Percentiles rank a stretch among this genome's conserved stretches.
Evolutionary conservation across 148 eudicot genomes (phyloP).

Genomic region (Diospyros lotus): DNA sequence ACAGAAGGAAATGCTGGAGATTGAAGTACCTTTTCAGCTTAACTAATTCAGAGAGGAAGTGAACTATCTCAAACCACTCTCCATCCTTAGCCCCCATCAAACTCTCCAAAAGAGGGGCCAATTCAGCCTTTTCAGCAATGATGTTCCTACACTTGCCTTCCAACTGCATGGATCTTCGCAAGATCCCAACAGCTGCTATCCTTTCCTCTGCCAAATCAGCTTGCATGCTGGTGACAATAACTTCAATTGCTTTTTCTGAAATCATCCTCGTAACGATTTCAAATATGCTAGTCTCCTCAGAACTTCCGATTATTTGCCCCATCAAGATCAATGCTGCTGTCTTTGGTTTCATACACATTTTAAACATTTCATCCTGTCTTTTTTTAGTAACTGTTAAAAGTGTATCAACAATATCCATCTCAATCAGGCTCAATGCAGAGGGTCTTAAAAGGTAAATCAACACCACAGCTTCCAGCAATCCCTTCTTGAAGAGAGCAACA

Average conservation of each 20-base stretch:
- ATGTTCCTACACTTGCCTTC: constrained; percentile 42
- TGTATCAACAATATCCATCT: constrained; percentile 31
- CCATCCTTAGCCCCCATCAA: constrained; percentile 30
- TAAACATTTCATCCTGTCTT: constrained; percentile 20
- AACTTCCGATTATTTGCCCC: constrained; percentile 25
- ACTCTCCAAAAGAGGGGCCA: constrained; percentile 33
- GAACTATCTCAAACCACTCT: constrained; percentile 44
- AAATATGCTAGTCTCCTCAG: constrained; percentile 15
- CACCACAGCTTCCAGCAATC: constrained; percentile 44
- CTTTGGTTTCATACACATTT: constrained; percentile 37
- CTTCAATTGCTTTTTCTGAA: constrained; percentile 19
- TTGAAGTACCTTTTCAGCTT: constrained; percentile 35
- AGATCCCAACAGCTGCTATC: constrained; percentile 33
- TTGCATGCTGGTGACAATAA: constrained; percentile 27
- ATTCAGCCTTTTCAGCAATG: constrained; percentile 43
- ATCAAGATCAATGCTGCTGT: constrained; percentile 35
- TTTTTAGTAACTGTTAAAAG: constrained; percentile 21
- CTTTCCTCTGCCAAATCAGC: constrained; percentile 30
- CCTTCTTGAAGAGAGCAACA: constrained; percentile 40
- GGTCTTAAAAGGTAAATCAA: constrained; percentile 36
- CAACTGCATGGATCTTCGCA: constrained; percentile 36
- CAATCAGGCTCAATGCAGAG: constrained; percentile 20
- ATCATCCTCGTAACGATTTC: constrained; percentile 24
- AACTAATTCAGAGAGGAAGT: constrained; percentile 39
- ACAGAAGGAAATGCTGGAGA: not conserved